Evolutionary conservation across 352 stramenopile genomes (phyloP).

Genomic region (Phytopythium helicoides): DNA sequence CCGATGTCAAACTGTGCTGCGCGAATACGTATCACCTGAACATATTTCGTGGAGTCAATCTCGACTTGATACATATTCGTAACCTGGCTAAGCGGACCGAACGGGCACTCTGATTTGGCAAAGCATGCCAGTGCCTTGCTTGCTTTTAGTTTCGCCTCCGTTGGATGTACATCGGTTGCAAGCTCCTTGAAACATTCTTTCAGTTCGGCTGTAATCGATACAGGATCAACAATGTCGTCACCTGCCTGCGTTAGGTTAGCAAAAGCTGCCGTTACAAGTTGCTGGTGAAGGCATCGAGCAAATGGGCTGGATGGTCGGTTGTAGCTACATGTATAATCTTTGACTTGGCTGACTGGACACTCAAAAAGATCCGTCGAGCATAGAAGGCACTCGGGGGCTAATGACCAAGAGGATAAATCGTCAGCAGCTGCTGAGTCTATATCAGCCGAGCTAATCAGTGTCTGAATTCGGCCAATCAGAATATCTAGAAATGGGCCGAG

Average conservation of each 20-base stretch:
- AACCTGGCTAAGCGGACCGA: conserved; percentile 16
- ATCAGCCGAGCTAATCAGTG: neutral
- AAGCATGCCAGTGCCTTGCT: conserved; percentile 11
- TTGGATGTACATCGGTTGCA: conserved; percentile 1
- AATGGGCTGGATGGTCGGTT: conserved; percentile 7
- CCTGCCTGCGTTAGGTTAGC: too few relatives aligned
- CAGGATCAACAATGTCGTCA: too few relatives aligned
- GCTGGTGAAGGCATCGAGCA: conserved; percentile 8
- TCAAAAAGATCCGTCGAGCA: conserved; percentile 13
- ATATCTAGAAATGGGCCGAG: neutral
- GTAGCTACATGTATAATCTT: conserved; percentile 13
- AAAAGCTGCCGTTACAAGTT: too few relatives aligned
- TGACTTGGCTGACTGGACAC: conserved; percentile 4
- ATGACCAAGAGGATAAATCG: conserved; percentile 5
- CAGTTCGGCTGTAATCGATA: too few relatives aligned
- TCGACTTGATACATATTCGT: neutral
- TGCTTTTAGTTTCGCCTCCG: conserved; percentile 4
- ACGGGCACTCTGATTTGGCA: conserved; percentile 12
- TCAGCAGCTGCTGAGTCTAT: neutral
- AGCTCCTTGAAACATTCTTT: too few relatives aligned
- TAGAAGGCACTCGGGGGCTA: conserved; percentile 11
- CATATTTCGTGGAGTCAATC: conserved; percentile 12
- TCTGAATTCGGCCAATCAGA: conserved; percentile 1
- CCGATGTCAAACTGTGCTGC: conserved; percentile 5
- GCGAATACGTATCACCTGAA: conserved; percentile 14